A percentile compares a stretch with the other conserved stretches of the same genome.
These are phyloP conservation scores for Spathaspora sp. DNA, from an alignment of 805 yeast genomes.

Conservation along the genomic window DNA sequence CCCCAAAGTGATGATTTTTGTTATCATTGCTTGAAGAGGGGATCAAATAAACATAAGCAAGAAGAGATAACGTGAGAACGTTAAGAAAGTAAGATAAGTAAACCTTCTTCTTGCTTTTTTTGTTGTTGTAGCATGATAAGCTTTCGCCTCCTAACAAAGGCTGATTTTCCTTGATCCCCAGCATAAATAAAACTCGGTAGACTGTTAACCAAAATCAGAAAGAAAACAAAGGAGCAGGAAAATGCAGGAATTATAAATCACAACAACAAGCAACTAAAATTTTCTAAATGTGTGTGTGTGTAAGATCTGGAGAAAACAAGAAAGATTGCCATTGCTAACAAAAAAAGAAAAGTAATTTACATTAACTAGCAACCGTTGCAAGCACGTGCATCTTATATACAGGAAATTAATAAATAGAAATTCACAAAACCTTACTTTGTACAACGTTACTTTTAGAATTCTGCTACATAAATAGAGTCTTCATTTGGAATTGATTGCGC, in stretches of 20 bases:
- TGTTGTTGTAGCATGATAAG: constrained; percentile 4
- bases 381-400: not conserved
- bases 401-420: not conserved
- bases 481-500: constrained; percentile 18
- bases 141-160: constrained; percentile 10
- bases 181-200: not conserved
- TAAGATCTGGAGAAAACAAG: not conserved
- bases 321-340: not conserved
- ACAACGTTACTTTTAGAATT: constrained; percentile 7
- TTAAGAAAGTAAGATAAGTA: constrained; percentile 6
- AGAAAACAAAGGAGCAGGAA: not conserved
- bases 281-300: not conserved
- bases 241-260: not conserved
- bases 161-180: constrained; percentile 3
- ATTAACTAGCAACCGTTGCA: not conserved
- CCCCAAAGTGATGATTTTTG: not conserved
- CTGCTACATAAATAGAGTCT: constrained; percentile 4
- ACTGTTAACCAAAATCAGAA: not conserved
- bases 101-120: not conserved
- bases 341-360: not conserved
- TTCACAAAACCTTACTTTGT: not conserved
- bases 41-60: constrained; percentile 7
- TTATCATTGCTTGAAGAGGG: not conserved
- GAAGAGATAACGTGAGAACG: constrained; percentile 5
- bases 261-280: not conserved